Percentiles rank a stretch among this genome's conserved stretches.
These are phyloP conservation scores for Tuber aestivum DNA, from an alignment of 495 filamentous ascomycete species.

Conservation along the genomic window DNA sequence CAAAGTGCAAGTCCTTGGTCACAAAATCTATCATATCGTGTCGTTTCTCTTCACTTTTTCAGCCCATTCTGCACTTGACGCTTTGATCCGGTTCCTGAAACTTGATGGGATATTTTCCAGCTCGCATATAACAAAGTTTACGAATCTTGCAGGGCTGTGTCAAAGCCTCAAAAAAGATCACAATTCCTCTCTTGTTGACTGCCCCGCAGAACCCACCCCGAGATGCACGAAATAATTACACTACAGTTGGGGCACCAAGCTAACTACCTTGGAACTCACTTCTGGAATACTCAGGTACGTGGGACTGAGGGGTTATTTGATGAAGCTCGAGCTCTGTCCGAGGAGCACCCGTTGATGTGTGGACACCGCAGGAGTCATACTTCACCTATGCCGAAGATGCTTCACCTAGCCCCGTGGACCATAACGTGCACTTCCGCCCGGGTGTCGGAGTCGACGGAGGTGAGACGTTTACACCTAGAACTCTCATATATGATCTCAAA, in stretches of 20 bases:
- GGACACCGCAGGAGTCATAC: constrained; percentile 73
- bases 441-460: constrained; percentile 75
- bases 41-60: background rate
- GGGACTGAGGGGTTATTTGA: background rate
- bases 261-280: constrained; percentile 95
- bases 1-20: constrained; percentile 10
- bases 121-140: background rate
- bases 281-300: constrained; percentile 87
- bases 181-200: background rate
- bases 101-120: background rate
- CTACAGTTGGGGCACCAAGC: constrained; percentile 85
- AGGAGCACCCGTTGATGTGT: background rate
- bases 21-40: background rate
- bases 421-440: constrained; percentile 85
- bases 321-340: background rate
- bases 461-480: constrained; percentile 87
- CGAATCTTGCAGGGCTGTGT: background rate
- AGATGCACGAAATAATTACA: constrained; percentile 94
- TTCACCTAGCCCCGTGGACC: constrained; percentile 67
- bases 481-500: constrained; percentile 92
- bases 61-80: constrained; percentile 9
- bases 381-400: constrained; percentile 75
- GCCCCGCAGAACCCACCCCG: constrained; percentile 9
- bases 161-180: background rate
- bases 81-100: constrained; percentile 2